Conservation (phyloP, 345 rosid species). For the Ricinus communis region DNA sequence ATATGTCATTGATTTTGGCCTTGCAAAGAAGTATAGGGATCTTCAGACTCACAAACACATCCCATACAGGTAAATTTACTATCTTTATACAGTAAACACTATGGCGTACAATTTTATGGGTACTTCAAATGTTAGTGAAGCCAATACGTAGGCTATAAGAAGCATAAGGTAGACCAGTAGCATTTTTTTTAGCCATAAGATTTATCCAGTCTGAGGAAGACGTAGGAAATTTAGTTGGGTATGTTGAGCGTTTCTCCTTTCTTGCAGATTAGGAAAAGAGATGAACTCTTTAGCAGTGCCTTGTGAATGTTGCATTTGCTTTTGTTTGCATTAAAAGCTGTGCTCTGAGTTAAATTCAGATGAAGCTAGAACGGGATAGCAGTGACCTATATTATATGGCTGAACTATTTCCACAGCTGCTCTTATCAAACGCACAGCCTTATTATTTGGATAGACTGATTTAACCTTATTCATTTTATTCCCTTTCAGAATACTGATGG, state of each 20-base stretch:
- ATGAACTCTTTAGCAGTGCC: neutral
- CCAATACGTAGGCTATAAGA: too few species aligned
- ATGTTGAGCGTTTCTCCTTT: neutral
- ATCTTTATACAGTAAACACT: neutral
- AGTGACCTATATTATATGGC: neutral
- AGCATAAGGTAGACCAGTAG: neutral
- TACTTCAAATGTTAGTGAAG: too few species aligned
- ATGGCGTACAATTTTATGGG: neutral
- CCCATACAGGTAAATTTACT: constrained; percentile 58
- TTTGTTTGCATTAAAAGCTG: too few species aligned
- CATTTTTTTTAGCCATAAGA: constrained; percentile 1
- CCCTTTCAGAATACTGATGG: neutral
- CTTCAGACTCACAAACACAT: constrained; percentile 90
- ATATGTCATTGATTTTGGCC: constrained; percentile 80
- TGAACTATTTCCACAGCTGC: too few species aligned
- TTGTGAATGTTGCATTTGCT: neutral
- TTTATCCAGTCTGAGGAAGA: neutral
- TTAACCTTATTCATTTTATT: neutral
- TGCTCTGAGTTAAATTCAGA: neutral
- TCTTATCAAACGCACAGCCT: too few species aligned
- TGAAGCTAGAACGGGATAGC: neutral
- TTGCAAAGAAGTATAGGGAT: constrained; percentile 87
- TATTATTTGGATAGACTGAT: too few species aligned
- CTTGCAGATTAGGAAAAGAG: neutral
- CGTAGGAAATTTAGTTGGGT: neutral